Conservation (phyloP, 352 stramenopile species). For the Aphanomyces stellatus region DNA sequence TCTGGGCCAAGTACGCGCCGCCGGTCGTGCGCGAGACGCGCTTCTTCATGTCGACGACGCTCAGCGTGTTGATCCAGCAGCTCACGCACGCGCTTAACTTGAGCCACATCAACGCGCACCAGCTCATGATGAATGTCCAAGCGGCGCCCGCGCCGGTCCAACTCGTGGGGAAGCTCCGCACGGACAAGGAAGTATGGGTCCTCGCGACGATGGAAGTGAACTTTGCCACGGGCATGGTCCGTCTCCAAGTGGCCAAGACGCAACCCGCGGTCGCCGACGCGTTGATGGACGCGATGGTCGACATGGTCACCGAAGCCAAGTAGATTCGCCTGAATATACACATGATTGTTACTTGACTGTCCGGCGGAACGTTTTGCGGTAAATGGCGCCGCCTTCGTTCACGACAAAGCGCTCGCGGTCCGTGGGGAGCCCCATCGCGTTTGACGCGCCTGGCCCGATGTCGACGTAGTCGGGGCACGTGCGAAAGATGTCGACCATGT, state of each 20-base stretch:
- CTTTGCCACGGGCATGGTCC: constrained; percentile 7
- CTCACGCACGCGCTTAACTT: constrained; percentile 14
- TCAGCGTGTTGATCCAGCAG: constrained; percentile 12
- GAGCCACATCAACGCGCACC: constrained; percentile 19
- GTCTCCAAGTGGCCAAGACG: constrained; percentile 7
- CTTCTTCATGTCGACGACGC: constrained; percentile 9
- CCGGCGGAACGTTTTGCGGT: constrained; percentile 24
- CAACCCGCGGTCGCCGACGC: not conserved
- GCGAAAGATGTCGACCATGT: constrained; percentile 78
- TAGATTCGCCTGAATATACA: not conserved
- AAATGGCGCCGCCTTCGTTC: constrained; percentile 63
- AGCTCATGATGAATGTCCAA: constrained; percentile 5
- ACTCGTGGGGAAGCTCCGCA: constrained; percentile 11
- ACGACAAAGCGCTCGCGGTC: constrained; percentile 65
- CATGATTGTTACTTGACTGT: not conserved
- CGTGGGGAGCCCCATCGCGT: constrained; percentile 58
- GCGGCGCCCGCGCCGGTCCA: not conserved
- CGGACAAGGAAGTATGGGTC: constrained; percentile 19
- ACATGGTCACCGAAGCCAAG: not conserved
- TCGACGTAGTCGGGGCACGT: not conserved
- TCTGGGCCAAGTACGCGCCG: constrained; percentile 4
- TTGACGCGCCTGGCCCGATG: constrained; percentile 25
- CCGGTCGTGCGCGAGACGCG: not conserved
- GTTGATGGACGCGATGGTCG: constrained; percentile 1
- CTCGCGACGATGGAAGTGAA: constrained; percentile 18